phyloP scores from a whole-genome alignment of 2,329 filamentous ascomycete genomes.

The Fusarium burgessii region DNA sequence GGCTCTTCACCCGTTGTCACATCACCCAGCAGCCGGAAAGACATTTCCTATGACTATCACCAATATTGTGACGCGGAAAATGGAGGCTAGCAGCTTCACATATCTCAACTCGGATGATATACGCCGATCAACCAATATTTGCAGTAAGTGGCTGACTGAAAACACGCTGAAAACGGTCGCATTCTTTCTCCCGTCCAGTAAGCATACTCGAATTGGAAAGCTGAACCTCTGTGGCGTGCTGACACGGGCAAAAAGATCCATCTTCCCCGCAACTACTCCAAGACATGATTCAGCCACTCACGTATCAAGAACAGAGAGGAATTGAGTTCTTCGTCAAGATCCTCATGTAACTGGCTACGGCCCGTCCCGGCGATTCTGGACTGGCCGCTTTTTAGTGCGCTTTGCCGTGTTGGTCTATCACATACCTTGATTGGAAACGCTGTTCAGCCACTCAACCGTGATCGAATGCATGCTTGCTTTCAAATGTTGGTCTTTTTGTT shows the following conservation, averaged over 20 bases:
- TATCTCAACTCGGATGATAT: background rate
- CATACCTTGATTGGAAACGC: background rate
- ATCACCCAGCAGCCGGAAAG: background rate
- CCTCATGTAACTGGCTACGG: background rate
- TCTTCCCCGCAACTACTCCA: background rate
- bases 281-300: background rate
- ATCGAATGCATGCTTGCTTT: background rate
- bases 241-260: background rate
- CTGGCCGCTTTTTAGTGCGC: background rate
- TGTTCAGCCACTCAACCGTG: too few species aligned
- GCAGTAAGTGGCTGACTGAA: background rate
- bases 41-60: rapidly evolving
- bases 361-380: background rate
- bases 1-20: background rate
- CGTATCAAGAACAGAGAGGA: background rate
- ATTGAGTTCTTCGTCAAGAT: background rate
- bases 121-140: background rate
- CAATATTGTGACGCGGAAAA: background rate
- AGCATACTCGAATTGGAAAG: background rate
- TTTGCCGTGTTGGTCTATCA: background rate
- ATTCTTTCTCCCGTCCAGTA: background rate
- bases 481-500: background rate
- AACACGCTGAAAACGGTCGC: background rate
- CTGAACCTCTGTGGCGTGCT: background rate
- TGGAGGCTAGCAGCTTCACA: background rate